Evolutionary conservation across 352 stramenopile genomes (phyloP).

Genomic region (Pythium insidiosum): DNA sequence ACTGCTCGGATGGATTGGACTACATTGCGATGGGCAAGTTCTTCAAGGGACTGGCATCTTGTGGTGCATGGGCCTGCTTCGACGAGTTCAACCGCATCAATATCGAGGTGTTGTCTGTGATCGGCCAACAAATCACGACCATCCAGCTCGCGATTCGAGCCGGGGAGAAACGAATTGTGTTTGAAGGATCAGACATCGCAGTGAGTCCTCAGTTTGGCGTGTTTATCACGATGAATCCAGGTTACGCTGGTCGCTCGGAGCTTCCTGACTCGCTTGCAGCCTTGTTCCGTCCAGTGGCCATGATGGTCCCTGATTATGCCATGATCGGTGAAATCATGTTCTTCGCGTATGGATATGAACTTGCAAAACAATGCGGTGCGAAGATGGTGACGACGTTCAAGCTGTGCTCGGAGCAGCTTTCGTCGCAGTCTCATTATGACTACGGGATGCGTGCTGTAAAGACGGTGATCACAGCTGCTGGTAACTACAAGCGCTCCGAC

Average conservation of each 20-base stretch:
- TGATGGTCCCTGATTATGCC: conserved; percentile 96
- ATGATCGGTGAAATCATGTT: conserved; percentile 97
- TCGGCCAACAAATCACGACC: conserved; percentile 81
- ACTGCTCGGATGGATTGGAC: conserved; percentile 92
- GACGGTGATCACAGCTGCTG: conserved; percentile 91
- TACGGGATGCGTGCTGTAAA: conserved; percentile 96
- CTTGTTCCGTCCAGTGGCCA: conserved; percentile 92
- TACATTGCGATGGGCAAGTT: conserved; percentile 95
- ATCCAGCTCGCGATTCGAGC: conserved; percentile 85
- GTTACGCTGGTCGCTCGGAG: conserved; percentile 91
- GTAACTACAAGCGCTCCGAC: conserved; percentile 92
- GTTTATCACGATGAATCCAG: conserved; percentile 96
- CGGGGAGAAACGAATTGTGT: conserved; percentile 85
- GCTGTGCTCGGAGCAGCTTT: conserved; percentile 93
- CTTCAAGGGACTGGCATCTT: conserved; percentile 89
- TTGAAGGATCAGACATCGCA: conserved; percentile 92
- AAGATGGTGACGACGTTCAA: conserved; percentile 97
- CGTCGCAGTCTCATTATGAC: conserved; percentile 93
- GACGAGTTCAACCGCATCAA: conserved; percentile 97
- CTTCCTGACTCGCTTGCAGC: conserved; percentile 93
- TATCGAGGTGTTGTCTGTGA: conserved; percentile 88
- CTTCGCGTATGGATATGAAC: conserved; percentile 92
- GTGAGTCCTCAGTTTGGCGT: conserved; percentile 92
- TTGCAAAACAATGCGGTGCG: conserved; percentile 88
- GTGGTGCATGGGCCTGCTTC: conserved; percentile 93